These are phyloP conservation scores for Prunus campanulata DNA, from an alignment of 306 rosid species.

Conservation along the genomic window DNA sequence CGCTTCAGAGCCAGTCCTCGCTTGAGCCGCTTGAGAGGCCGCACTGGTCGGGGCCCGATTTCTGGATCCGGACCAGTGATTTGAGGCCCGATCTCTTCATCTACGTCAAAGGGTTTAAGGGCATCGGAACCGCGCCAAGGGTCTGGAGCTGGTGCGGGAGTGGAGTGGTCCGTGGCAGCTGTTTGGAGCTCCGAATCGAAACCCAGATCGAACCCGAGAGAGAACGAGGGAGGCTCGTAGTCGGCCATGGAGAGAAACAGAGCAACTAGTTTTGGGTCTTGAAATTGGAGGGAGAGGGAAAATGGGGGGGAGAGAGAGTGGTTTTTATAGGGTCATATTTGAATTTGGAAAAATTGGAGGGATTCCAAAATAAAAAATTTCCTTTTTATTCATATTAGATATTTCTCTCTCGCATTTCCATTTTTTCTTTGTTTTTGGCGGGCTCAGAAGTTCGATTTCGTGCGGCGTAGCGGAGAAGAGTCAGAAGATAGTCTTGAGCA, in stretches of 20 bases:
- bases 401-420: neutral
- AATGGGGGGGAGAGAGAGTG: neutral
- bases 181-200: slow-evolving; percentile 42
- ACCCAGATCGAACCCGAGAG: slow-evolving; percentile 62
- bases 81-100: slow-evolving; percentile 14
- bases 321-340: slow-evolving; percentile 15
- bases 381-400: neutral
- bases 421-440: neutral
- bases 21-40: slow-evolving; percentile 62
- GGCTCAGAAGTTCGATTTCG: neutral
- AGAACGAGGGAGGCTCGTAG: slow-evolving; percentile 66
- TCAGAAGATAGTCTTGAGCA: neutral
- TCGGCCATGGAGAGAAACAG: slow-evolving; percentile 43
- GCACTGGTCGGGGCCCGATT: slow-evolving; percentile 26
- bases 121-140: neutral
- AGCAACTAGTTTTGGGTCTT: neutral
- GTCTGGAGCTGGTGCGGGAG: slow-evolving; percentile 10
- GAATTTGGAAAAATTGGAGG: slow-evolving; percentile 38
- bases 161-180: neutral
- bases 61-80: slow-evolving; percentile 43
- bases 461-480: neutral
- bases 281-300: neutral
- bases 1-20: slow-evolving; percentile 41
- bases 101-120: slow-evolving; percentile 1
- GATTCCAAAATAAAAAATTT: slow-evolving; percentile 10